Conservation (phyloP, 345 rosid genomes). For the Moricandia arvensis region DNA sequence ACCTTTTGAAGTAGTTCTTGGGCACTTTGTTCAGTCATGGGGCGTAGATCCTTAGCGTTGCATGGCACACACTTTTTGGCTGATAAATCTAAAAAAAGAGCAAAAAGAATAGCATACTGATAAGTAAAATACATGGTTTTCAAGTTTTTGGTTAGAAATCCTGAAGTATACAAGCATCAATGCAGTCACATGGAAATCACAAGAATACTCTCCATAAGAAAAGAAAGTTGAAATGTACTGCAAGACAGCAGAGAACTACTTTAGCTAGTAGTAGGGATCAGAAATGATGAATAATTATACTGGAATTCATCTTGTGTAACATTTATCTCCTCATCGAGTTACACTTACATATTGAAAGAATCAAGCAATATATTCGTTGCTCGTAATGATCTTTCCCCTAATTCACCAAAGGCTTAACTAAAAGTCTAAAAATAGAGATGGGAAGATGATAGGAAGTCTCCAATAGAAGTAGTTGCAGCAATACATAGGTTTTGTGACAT, state of each 20-base stretch:
- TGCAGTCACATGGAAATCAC: neutral
- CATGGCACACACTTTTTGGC: conserved; percentile 89
- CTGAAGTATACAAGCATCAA: neutral
- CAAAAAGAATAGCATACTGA: neutral
- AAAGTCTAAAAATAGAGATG: neutral
- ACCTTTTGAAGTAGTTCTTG: conserved; percentile 58
- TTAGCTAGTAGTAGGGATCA: neutral
- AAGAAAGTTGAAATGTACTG: neutral
- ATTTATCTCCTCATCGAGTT: neutral
- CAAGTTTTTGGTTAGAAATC: neutral
- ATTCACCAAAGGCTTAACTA: neutral
- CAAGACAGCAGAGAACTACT: neutral
- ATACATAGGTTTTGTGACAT: neutral
- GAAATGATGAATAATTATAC: conserved; percentile 2
- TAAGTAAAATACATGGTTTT: conserved; percentile 16
- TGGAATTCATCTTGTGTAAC: neutral
- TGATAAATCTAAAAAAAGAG: conserved; percentile 55
- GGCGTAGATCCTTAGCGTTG: conserved; percentile 64
- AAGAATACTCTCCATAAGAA: neutral
- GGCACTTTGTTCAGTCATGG: conserved; percentile 86
- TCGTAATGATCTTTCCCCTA: neutral
- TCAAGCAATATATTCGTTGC: neutral
- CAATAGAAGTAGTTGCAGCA: neutral
- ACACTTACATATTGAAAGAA: neutral
- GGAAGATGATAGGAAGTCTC: neutral